Evolutionary conservation across 2,329 filamentous ascomycete genomes (phyloP).

Genomic region (Elsinoe arachidis): DNA sequence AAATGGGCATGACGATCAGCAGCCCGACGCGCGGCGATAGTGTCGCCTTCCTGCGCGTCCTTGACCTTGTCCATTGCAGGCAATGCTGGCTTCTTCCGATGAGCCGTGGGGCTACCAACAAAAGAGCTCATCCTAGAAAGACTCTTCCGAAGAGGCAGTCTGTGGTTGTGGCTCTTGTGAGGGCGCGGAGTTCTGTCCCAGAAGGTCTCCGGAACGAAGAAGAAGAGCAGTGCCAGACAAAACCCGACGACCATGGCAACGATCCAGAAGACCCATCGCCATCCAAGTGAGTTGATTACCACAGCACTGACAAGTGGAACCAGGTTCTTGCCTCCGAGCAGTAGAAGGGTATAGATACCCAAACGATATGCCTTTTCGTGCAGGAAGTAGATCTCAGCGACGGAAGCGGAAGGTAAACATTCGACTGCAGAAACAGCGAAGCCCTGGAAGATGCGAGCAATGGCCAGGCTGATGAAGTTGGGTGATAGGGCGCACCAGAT

Average conservation of each 20-base stretch:
- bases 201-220: slow-evolving; percentile 91
- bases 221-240: slow-evolving; percentile 63
- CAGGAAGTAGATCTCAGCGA: slow-evolving; percentile 92
- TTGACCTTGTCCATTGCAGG: neutral
- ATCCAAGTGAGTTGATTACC: slow-evolving; percentile 67
- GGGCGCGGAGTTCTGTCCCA: slow-evolving; percentile 75
- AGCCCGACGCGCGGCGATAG: neutral
- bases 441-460: slow-evolving; percentile 80
- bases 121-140: slow-evolving; percentile 21
- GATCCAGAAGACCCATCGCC: slow-evolving; percentile 59
- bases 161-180: slow-evolving; percentile 30
- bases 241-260: slow-evolving; percentile 71
- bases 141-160: slow-evolving; percentile 15
- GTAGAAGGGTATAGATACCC: slow-evolving; percentile 82
- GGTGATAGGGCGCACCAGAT: slow-evolving; percentile 84
- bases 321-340: slow-evolving; percentile 81
- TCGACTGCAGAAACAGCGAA: slow-evolving; percentile 84
- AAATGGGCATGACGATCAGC: slow-evolving; percentile 18
- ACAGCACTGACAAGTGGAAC: slow-evolving; percentile 79
- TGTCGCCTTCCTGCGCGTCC: slow-evolving; percentile 7
- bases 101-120: slow-evolving; percentile 5
- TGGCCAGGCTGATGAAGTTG: slow-evolving; percentile 66
- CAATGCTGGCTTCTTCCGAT: neutral
- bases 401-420: slow-evolving; percentile 84
- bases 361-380: slow-evolving; percentile 89